Evolutionary conservation across 306 rosid species (phyloP).

Genomic region (Arachis stenosperma): DNA sequence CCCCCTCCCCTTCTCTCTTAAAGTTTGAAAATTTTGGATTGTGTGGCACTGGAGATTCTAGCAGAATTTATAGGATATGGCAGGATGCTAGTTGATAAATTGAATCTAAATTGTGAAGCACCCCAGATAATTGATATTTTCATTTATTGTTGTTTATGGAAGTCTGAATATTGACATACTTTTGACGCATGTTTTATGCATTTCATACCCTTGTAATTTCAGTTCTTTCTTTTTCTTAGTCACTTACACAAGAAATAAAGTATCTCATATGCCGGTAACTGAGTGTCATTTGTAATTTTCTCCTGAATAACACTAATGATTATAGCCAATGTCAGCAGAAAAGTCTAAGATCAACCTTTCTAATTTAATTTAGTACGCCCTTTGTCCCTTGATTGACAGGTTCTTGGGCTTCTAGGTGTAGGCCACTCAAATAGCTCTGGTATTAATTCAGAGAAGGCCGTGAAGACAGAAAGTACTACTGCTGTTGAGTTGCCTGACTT

Average conservation of each 20-base stretch:
- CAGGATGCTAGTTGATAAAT: conserved; percentile 18
- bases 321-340: conserved; percentile 10
- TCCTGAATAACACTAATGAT: conserved; percentile 13
- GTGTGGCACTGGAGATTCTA: background rate
- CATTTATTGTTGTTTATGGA: background rate
- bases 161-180: background rate
- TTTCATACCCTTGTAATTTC: conserved; percentile 19
- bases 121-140: conserved; percentile 6
- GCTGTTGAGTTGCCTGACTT: conserved; percentile 74
- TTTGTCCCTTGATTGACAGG: conserved; percentile 60
- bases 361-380: conserved; percentile 26
- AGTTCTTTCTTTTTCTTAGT: background rate
- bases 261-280: conserved; percentile 5
- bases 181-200: background rate
- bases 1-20: no score
- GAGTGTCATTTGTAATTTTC: background rate
- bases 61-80: conserved; percentile 12
- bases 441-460: conserved; percentile 57
- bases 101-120: conserved; percentile 10
- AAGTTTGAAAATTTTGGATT: conserved; percentile 4
- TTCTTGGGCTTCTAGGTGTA: conserved; percentile 75
- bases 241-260: background rate
- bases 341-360: conserved; percentile 13
- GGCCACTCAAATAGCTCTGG: conserved; percentile 54
- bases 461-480: conserved; percentile 46